These are phyloP conservation scores for Steccherinum ochraceum DNA, from an alignment of 768 basidiomycete species.

Conservation along the genomic window DNA sequence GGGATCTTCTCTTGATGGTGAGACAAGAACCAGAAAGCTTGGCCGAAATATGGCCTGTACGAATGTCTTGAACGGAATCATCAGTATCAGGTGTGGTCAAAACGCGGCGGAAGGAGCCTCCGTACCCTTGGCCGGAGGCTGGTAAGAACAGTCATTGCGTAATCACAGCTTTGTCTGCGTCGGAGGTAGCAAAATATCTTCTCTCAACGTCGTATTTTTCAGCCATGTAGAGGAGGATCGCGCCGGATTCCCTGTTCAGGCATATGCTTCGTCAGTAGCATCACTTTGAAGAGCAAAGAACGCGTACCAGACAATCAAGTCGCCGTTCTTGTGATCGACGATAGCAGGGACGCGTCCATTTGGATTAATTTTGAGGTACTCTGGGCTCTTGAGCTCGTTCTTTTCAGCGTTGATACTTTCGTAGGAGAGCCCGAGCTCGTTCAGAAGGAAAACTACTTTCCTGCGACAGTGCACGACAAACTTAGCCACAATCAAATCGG, in stretches of 20 bases:
- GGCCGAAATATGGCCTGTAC: constrained; percentile 14
- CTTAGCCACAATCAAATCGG: background rate
- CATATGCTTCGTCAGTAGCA: too few species aligned
- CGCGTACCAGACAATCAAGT: constrained; percentile 25
- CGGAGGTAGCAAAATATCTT: constrained; percentile 18
- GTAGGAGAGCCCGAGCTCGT: constrained; percentile 23
- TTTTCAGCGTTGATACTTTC: constrained; percentile 16
- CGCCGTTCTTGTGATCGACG: constrained; percentile 26
- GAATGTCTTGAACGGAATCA: background rate
- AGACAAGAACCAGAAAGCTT: constrained; percentile 13
- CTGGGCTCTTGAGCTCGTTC: constrained; percentile 21
- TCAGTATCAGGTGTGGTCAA: background rate
- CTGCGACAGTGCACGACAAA: constrained; percentile 2
- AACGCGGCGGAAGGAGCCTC: too few species aligned
- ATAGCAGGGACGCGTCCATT: constrained; percentile 32
- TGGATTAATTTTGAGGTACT: constrained; percentile 23
- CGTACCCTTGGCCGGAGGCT: constrained; percentile 18
- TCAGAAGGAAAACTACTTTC: constrained; percentile 21
- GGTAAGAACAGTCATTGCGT: constrained; percentile 38
- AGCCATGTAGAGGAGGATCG: constrained; percentile 5
- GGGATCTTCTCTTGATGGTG: constrained; percentile 20
- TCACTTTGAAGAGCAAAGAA: too few species aligned
- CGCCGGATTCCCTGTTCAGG: background rate
- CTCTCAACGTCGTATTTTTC: constrained; percentile 37
- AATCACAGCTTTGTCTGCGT: constrained; percentile 6